Evolutionary conservation across 2,329 filamentous ascomycete species (phyloP), one percentile per base, ranked within the genome.

Genomic region (Xylariaceae sp.): DNA sequence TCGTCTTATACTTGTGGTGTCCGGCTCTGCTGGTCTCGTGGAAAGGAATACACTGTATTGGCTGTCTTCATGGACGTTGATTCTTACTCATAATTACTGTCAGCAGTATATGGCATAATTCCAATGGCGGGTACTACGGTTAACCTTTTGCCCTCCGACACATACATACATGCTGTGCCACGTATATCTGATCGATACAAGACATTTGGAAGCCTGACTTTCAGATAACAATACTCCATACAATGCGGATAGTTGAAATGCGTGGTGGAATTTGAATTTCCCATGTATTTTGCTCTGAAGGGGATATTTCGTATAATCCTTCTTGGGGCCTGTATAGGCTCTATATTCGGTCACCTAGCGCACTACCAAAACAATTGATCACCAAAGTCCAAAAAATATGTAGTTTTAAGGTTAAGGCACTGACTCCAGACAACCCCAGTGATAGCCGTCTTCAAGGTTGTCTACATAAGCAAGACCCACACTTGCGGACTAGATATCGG

Each of bases 271-370:
- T 54, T 58, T 58, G 26, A 58, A 58, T 55, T 58, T 8, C 6
- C n/a, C 5, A 28, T 28, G 26, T n/a, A n/a, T n/a, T 12, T 16
- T 24, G 16, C 21, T 2, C 37, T 39, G 36, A 47, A 33, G 21
- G 41, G 34, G 37, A 24, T 43, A 28, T n/a, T 44, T 53, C 54
- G 55, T 58, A 54, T 58, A 58, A 45, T 48, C 29, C n/a, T n/a
- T n/a, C 55, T 58, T 54, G 44, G 44, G 50, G 29, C 11, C 2
- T 7, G 11, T 36, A 7, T 16, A 28, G 9, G 44, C 9, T 39
- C 41, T 21, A 37, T 56, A 40, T 45, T 53, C 17, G 12, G 24
- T 53, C 37, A 40, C 44, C 28, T 47, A 37, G 14, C 4, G 8
- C n/a, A 17, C 36, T 9, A 48, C 23, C 3, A 21, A 16, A 44